Evolutionary conservation across 352 stramenopile genomes (phyloP).

Genomic region (Phytophthora foliorum): DNA sequence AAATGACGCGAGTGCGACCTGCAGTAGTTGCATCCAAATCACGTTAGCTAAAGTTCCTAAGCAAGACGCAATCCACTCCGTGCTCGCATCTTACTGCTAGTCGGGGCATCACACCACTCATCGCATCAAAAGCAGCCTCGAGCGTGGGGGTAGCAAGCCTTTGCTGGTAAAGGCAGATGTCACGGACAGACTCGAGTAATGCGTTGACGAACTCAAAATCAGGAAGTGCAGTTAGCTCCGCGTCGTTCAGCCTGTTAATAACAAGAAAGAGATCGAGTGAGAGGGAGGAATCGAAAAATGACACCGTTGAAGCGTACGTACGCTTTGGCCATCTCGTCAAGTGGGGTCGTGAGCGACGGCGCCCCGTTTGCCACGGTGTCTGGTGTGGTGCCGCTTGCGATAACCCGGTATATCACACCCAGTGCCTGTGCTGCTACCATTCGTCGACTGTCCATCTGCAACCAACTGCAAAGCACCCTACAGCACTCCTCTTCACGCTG

Average conservation of each 20-base stretch:
- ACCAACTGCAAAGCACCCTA: conserved; percentile 54
- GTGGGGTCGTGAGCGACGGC: conserved; percentile 30
- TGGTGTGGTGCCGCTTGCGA: conserved; percentile 24
- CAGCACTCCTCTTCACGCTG: conserved; percentile 49
- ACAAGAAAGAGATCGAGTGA: not conserved
- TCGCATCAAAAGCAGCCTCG: conserved; percentile 41
- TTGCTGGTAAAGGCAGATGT: conserved; percentile 55
- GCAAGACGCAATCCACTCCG: not conserved
- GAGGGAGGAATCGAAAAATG: not conserved
- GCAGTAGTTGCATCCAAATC: conserved; percentile 2
- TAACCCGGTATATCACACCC: conserved; percentile 45
- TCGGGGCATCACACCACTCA: conserved; percentile 63
- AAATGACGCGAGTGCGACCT: conserved; percentile 34
- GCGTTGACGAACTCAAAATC: conserved; percentile 73
- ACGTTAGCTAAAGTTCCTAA: not conserved
- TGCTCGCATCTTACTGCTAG: conserved; percentile 66
- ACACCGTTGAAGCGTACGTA: conserved; percentile 25
- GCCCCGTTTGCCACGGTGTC: conserved; percentile 33
- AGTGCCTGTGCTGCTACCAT: conserved; percentile 52
- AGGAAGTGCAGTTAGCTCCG: conserved; percentile 38
- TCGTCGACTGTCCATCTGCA: conserved; percentile 35
- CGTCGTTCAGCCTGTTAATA: conserved; percentile 46
- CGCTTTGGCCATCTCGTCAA: conserved; percentile 42
- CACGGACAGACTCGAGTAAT: conserved; percentile 64
- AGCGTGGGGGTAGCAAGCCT: conserved; percentile 38